Evolutionary conservation across 2,329 filamentous ascomycete genomes (phyloP).

Genomic region (Apiospora marii): DNA sequence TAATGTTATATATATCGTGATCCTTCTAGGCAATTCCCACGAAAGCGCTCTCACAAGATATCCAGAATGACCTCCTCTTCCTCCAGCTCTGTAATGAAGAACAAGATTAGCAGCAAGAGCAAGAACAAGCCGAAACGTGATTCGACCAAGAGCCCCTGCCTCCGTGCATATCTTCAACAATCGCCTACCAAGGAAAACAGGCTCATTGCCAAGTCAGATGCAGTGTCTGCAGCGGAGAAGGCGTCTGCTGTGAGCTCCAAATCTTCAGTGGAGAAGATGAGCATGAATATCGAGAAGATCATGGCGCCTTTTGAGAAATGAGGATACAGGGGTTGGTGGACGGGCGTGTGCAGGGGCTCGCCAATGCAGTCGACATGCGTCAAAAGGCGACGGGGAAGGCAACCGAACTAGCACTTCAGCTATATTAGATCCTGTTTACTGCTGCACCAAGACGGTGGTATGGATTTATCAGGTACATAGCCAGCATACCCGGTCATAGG

Average conservation of each 20-base stretch:
- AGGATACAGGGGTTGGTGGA: neutral
- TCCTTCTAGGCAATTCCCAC: neutral
- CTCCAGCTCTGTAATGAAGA: neutral
- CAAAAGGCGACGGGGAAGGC: neutral
- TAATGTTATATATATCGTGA: neutral
- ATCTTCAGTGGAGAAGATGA: neutral
- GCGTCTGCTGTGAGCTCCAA: neutral
- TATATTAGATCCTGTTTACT: neutral
- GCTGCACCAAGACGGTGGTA: neutral
- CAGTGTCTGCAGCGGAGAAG: neutral
- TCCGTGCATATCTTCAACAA: conserved; percentile 2
- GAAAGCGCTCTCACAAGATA: conserved; percentile 2
- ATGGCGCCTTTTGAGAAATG: conserved; percentile 8
- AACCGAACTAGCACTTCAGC: neutral
- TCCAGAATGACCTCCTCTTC: neutral
- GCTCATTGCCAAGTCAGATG: neutral
- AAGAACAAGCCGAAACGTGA: neutral
- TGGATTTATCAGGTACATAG: neutral
- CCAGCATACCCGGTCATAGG: neutral
- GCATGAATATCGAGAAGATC: neutral
- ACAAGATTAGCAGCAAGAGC: neutral
- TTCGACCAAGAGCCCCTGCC: neutral
- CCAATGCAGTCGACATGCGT: neutral
- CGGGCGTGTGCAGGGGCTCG: neutral
- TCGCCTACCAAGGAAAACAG: neutral